These are phyloP conservation scores for Blastobotrys niveus DNA, from an alignment of 1,139 yeast genomes.

Conservation along the genomic window DNA sequence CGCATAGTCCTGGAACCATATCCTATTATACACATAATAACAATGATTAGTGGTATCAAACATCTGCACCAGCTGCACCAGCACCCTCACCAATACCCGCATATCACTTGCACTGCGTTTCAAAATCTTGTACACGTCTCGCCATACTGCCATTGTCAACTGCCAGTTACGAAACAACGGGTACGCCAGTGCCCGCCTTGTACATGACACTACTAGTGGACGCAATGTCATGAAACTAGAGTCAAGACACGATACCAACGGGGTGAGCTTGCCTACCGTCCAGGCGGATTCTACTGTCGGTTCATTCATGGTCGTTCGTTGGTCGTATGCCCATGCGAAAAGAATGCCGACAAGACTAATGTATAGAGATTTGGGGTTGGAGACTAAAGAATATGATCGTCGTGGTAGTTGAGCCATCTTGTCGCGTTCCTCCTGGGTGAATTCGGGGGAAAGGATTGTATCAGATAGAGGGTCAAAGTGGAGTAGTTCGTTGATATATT, in stretches of 20 bases:
- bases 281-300: slow-evolving; percentile 85
- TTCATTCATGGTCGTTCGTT: slow-evolving; percentile 70
- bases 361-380: slow-evolving; percentile 49
- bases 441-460: slow-evolving; percentile 6
- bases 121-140: slow-evolving; percentile 61
- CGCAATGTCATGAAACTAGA: slow-evolving; percentile 45
- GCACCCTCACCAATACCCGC: slow-evolving; percentile 51
- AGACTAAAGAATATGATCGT: slow-evolving; percentile 40
- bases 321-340: slow-evolving; percentile 70
- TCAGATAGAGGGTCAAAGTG: slow-evolving; percentile 2
- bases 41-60: slow-evolving; percentile 74
- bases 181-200: slow-evolving; percentile 67
- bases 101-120: slow-evolving; percentile 46
- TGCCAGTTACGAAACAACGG: slow-evolving; percentile 75
- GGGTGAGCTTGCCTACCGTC: slow-evolving; percentile 82
- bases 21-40: slow-evolving; percentile 79
- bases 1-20: slow-evolving; percentile 74
- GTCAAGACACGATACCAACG: slow-evolving; percentile 72
- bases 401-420: slow-evolving; percentile 65
- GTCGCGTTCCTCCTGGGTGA: slow-evolving; percentile 35
- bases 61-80: slow-evolving; percentile 61
- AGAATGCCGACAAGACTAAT: slow-evolving; percentile 58
- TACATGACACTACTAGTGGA: slow-evolving; percentile 53
- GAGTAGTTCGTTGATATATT: slow-evolving; percentile 46
- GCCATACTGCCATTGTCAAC: slow-evolving; percentile 59